A percentile compares a stretch with the other conserved stretches of the same genome.
Evolutionary conservation across 2,329 filamentous ascomycete genomes (phyloP).

Genomic region (Stagonosporopsis cucurbitacearum): DNA sequence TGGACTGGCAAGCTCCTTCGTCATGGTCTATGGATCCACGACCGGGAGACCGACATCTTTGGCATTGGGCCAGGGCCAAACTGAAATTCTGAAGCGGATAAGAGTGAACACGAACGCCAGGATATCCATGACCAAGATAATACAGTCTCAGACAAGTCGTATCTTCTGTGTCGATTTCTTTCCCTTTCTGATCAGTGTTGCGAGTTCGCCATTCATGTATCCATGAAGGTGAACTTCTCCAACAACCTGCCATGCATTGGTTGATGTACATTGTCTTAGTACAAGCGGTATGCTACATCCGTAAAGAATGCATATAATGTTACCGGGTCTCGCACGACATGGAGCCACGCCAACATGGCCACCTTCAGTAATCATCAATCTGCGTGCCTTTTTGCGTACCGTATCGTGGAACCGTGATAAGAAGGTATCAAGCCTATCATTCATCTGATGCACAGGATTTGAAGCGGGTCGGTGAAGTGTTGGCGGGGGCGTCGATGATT

Average conservation of each 20-base stretch:
- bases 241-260: slow-evolving; percentile 34
- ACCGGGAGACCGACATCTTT: slow-evolving; percentile 25
- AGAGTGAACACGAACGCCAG: too few species aligned
- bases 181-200: slow-evolving; percentile 19
- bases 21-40: slow-evolving; percentile 33
- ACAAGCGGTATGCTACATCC: slow-evolving; percentile 49
- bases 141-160: slow-evolving; percentile 20
- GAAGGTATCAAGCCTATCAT: slow-evolving; percentile 33
- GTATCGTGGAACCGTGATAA: slow-evolving; percentile 40
- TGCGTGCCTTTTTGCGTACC: slow-evolving; percentile 38
- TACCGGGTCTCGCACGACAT: slow-evolving; percentile 35
- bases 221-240: slow-evolving; percentile 40
- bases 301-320: slow-evolving; percentile 41
- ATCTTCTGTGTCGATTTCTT: slow-evolving; percentile 18
- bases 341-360: slow-evolving; percentile 40
- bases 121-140: neutral
- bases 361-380: slow-evolving; percentile 35
- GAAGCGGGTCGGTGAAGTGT: slow-evolving; percentile 24
- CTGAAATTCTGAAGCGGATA: neutral
- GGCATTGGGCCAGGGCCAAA: slow-evolving; percentile 25
- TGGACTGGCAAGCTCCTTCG: slow-evolving; percentile 14
- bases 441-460: slow-evolving; percentile 23
- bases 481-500: slow-evolving; percentile 6
- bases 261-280: slow-evolving; percentile 22
- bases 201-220: slow-evolving; percentile 39